Base-by-base conservation (phyloP, 192 early-diverging fungal species). In the Coemansia sp. region DNA sequence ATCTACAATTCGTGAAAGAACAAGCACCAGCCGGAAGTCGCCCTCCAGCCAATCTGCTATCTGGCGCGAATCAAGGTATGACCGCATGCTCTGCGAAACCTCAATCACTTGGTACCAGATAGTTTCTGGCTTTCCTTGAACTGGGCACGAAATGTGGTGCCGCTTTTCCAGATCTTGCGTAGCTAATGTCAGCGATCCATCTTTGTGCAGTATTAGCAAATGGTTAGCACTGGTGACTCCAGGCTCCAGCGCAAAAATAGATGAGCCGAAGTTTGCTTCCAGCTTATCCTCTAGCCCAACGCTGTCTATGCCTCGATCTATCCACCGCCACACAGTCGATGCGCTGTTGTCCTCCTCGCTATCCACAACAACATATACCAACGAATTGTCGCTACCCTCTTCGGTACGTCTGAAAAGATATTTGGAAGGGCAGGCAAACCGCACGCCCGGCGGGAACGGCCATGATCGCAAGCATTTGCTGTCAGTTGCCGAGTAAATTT, bases 381-480 rank as follows among this genome's bases (percentile, higher is more conserved):
- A 65, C 18, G 75, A 63, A 20, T 49, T 52, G 20, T 44, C 28
- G 8, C 35, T 30, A 15, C 57, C 57, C 14, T 44, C 57, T 4
- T 45, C 57, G n/a, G 46, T 61, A 46, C 55, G 47, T 21, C 40
- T 59, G 14, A 57, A 18, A 16, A 45, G 47, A 50, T 78, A 78
- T 16, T 68, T 78, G 36, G 75, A 68, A 5, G 75, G 75, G 38
- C 75, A 78, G 2, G 75, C 61, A 61, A 78, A 78, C 38, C 75
- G 75, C 30, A 70, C 54, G 18, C 50, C 63, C 6, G 75, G 68
- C 14, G 75, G 57, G 41, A 78, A 78, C 12, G 75, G 50, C 75
- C 75, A 78, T 30, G 75, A 78, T 51, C 75, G 60, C 44, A 71
- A 47, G 39, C 75, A 78, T 49, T 78, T 78, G 64, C 64, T 78